Evolutionary conservation across 1,284 basidiomycete genomes (phyloP), one percentile per base, ranked within the genome.

Genomic region (Naganishia liquefaciens): DNA sequence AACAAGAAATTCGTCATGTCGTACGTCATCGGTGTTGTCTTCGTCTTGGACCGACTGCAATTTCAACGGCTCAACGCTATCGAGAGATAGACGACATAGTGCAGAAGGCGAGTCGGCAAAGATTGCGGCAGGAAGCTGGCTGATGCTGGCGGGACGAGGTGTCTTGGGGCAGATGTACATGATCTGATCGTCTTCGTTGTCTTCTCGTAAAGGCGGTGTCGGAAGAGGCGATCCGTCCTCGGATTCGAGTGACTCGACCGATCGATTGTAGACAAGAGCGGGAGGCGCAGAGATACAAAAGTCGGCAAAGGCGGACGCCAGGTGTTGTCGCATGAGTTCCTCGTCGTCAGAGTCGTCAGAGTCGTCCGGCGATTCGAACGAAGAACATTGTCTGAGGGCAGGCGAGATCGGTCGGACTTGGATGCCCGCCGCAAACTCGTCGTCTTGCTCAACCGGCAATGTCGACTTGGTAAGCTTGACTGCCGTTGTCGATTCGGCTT

Each of bases 331-430:
- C n/a, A 37, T 27, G 21, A 37, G 33, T 17, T 27, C 47, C n/a
- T 27, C 52, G 37, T 40, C 40, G 21, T 30, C 54, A 19, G 43
- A 40, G 5, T 28, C 30, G 40, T 43, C 40, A 25, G 39, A 55
- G 10, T 40, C 42, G 15, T 57, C 57, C 6, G 25, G 37, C 46
- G 33, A 50, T 5, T 27, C 19, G 21, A 44, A 61, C 4, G 39
- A 5, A 37, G 47, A 23, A 28, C 39, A 64, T 15, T 43, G 53
- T 19, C 17, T 19, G 55, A 65, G 47, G 21, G 42, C 27, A 28
- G 58, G 57, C 19, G 60, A 66, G 43, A 66, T 50, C n/a, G 64
- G 64, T 55, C 64, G 33, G 44, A 66, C 60, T 17, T 25, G 28
- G 23, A 62, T 62, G 19, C 47, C 42, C 1, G 33, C 27, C 5